Base-by-base conservation (phyloP, 345 rosid species). In the Gossypium raimondii region DNA sequence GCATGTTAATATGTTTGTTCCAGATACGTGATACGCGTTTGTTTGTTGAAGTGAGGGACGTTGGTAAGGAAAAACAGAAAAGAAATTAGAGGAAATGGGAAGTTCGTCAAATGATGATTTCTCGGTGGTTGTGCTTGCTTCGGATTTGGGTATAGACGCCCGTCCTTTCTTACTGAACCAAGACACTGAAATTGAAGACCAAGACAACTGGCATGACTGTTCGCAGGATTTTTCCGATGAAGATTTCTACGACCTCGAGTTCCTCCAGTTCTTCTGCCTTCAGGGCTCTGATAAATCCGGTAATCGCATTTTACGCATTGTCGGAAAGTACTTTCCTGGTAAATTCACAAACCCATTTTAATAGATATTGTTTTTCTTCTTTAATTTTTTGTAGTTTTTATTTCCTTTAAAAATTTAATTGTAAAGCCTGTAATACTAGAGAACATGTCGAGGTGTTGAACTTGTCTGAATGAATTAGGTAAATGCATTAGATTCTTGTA, bases 311-410 rank as follows among this genome's bases (percentile, higher is more conserved):
- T 76, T 89, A 70, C 95, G 97, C 22, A 65, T 94, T 70, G 87
- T 92, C 67, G 98, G 97, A 75, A 94, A 89, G 82, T 81, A 83
- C 77, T 93, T 93, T 72, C 98, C 98, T 0, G 96, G 99, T 95
- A 87, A 85, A 3, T 17, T 55, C 48, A 20, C 48, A 44, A 17
- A 6, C 53, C 56, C 13, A 24, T 13, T 3, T 29, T 14, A 14
- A 5, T 43, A 53, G n/a, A 53, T n/a, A 7, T 18, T 64, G 14
- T 2, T 1, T 22, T 45, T 47, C 3, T 45, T 53, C 58, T 53
- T 53, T 53, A 7, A n/a, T n/a, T 43, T 22, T 22, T 6, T 1
- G 0, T 12, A 7, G 38, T 17, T 8, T 7, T 38, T 17, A 29
- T 62, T 7, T 24, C 58, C 29, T 29, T 13, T 9, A 3, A 17